phyloP scores from a whole-genome alignment of 495 filamentous ascomycete species.

The Xylaria grammica region DNA sequence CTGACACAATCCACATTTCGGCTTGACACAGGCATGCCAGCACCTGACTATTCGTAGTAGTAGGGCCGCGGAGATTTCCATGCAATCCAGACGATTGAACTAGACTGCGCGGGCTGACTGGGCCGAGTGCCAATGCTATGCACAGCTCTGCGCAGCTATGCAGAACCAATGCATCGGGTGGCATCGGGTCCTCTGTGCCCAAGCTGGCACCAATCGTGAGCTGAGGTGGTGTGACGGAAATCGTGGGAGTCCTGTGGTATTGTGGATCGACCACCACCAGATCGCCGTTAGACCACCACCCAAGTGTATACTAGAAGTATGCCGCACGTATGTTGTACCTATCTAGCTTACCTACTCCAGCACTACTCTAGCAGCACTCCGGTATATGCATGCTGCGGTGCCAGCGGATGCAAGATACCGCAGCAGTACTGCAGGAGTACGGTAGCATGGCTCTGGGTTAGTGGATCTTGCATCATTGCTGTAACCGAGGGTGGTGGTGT shows the following conservation, averaged over 20 bases:
- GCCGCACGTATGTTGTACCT: background rate
- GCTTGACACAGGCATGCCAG: conserved; percentile 5
- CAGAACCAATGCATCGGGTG: conserved; percentile 1
- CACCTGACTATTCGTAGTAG: background rate
- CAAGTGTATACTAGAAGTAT: background rate
- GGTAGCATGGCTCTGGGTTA: background rate
- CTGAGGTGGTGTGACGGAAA: conserved; percentile 16
- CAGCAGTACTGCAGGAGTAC: background rate
- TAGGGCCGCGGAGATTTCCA: background rate
- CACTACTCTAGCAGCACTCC: background rate
- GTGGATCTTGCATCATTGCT: conserved; percentile 7
- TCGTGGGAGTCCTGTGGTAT: background rate
- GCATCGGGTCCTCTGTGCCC: conserved; percentile 7
- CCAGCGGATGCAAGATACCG: background rate
- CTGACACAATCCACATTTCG: conserved; percentile 1
- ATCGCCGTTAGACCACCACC: no score
- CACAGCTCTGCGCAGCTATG: conserved; percentile 1
- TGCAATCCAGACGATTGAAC: background rate
- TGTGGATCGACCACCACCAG: background rate
- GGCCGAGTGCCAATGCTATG: no score
- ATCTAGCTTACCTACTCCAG: no score
- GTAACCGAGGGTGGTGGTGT: conserved; percentile 5
- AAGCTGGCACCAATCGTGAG: conserved; percentile 22
- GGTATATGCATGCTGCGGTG: background rate
- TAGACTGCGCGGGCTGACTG: background rate